Base-by-base conservation (phyloP, 768 basidiomycete genomes). In the Russula compacta region DNA sequence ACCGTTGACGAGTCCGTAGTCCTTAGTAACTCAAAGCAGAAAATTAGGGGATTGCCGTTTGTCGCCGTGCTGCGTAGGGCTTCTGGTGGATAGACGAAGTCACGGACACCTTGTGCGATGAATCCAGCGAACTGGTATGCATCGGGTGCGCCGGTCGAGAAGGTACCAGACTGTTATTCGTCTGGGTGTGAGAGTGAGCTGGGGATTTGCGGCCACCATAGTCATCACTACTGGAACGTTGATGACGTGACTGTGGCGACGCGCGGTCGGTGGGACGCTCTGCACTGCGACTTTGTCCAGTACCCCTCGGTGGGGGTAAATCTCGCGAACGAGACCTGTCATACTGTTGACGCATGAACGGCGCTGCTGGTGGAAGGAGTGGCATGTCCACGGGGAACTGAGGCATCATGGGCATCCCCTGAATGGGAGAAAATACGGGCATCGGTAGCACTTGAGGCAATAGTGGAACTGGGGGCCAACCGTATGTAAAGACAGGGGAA, bases 321-420 rank as follows among this genome's bases (percentile, higher is more conserved):
- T 49, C 54, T 39, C 48, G 64, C n/a, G 54, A 65, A 53, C 53
- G 64, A 7, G 53, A 40, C 38, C 57, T 50, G n/a, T 19, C 35
- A 21, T 66, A 60, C 14, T 60, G 62, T 15, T 66, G 65, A 17
- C 58, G 53, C 67, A 67, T 67, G 49, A 67, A 67, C 11, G 67
- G 66, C 14, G 67, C 63, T 0, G 66, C 29, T 9, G 67, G 67
- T 29, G 67, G 67, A 24, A 67, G 63, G 21, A 67, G 67, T 47
- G 67, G 67, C 57, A 62, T 62, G 39, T 67, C 62, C 66, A 61
- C 54, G 44, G 53, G 48, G 47, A 44, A 61, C 29, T 61, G 66
- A 29, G 66, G 66, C 46, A 65, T 56, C 1, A 65, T 38, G 4
- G 66, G 64, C 44, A 66, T 62, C 29, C 56, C 39, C 15, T 51